Evolutionary conservation across 176 grass and related monocot genomes (phyloP), one percentile per base, ranked within the genome.

Genomic region (Oryza meridionalis): DNA sequence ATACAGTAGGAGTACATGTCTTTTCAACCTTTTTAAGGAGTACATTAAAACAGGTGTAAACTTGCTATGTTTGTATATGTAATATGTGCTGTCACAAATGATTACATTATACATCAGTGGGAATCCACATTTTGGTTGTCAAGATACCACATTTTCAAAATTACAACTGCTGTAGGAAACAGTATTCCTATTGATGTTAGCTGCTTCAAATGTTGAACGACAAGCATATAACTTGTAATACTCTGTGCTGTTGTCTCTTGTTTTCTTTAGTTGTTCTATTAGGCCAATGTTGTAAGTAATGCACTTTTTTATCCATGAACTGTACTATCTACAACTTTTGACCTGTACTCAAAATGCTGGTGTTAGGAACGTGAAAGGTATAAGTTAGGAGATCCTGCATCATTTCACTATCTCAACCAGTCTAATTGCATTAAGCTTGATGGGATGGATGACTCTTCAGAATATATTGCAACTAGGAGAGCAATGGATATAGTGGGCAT

Each of bases 401-500:
- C 78, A 51, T 98, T 91, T 86, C 96, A 93, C 77, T 98, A 98
- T 88, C 89, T 98, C 88, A 98, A 98, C 65, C 96, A 98, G 68
- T 98, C 96, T 79, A 91, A 91, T 53, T 95, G 96, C 77, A 90
- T 93, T 80, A 92, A 94, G 79, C 92, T 98, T 83, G 96, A 95
- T 87, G 89, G 24, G n/a, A 49, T 98, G 81, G 88, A 98, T 90
- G 96, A 98, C 26, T 85, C 87, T 13, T 90, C 82, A 51, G 93
- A 95, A 84, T 98, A 95, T 85, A 70, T 95, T 21, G 91, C 77
- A 79, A 98, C 96, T 85, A 98, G 87, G 75, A 74, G 87, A 77
- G 96, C 96, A 73, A 98, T 98, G 96, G 89, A 91, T 42, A 76
- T 98, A 90, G 93, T 98, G 53, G 96, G 96, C 79, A 98, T 98